Evolutionary conservation across 2,329 filamentous ascomycete species (phyloP).

Genomic region (Lizonia empirigonia): DNA sequence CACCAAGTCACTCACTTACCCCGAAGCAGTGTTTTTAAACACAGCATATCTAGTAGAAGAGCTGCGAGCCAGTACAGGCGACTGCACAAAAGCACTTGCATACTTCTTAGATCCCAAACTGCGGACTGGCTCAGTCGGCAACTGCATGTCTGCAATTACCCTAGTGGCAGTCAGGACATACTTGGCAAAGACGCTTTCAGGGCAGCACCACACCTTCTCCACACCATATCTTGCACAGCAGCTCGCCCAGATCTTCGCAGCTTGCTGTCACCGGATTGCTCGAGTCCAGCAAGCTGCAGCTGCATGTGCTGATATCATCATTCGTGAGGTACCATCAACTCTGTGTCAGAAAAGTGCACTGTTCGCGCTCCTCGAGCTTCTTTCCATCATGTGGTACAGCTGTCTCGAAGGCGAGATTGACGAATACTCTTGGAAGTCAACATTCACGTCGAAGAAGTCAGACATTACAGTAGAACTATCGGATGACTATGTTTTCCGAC

Average conservation of each 20-base stretch:
- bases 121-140: conserved; percentile 64
- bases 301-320: conserved; percentile 81
- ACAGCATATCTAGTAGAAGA: conserved; percentile 89
- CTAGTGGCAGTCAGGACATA: conserved; percentile 80
- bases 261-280: conserved; percentile 91
- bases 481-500: conserved; percentile 85
- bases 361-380: conserved; percentile 87
- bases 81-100: conserved; percentile 85
- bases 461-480: conserved; percentile 88
- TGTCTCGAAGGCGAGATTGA: conserved; percentile 95
- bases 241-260: conserved; percentile 81
- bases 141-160: conserved; percentile 67
- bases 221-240: conserved; percentile 89
- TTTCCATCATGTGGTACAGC: conserved; percentile 93
- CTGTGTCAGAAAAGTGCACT: conserved; percentile 88
- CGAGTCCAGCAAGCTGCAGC: conserved; percentile 89
- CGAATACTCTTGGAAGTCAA: conserved; percentile 84
- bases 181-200: conserved; percentile 73
- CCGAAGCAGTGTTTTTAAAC: conserved; percentile 90
- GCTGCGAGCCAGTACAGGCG: conserved; percentile 81
- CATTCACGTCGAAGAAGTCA: conserved; percentile 76
- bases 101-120: conserved; percentile 96
- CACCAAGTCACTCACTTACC: conserved; percentile 82
- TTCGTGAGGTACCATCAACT: conserved; percentile 82
- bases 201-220: conserved; percentile 77